Base-by-base conservation (phyloP, 768 basidiomycete species). In the Xanthoconium purpureum region DNA sequence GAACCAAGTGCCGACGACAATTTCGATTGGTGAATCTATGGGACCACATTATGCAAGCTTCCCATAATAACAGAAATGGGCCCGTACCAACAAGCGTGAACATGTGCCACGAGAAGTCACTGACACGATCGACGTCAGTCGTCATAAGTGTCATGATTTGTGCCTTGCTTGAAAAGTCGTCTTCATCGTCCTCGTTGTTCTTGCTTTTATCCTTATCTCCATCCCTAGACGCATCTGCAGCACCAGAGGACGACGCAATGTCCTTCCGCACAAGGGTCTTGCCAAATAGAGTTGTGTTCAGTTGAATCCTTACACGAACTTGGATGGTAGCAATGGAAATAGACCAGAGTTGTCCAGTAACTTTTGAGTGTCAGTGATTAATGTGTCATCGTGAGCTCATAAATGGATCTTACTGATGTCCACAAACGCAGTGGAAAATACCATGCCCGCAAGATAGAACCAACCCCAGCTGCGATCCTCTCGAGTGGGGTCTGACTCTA, bases 91-190 rank as follows among this genome's bases (percentile, higher is more conserved):
- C 77, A 38, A 92, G 79, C 1, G 87, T 76, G 66, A 89, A 91
- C 50, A 88, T 61, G 67, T 92, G 88, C 84, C 84, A 89, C 2
- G 84, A 74, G 65, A 95, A 91, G 49, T 95, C 91, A 69, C 87
- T 84, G 58, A 95, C 87, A 52, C 94, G 81, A 69, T 95, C 92
- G 30, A 94, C 91, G 62, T 97, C 94, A 6, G 92, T 94, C 7
- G 94, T 95, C 90, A 96, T 94, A 30, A 96, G 80, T 3, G 91
- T 95, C 93, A 96, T 94, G 63, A 97, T 85, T 73, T 96, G 83
- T 7, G 83, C 82, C 66, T 86, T 85, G 66, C 80, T 84, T 10
- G 83, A 83, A 60, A 85, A 84, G 47, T 84, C 82, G 24, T 81
- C 79, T 54, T 84, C 83, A 37, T 73, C 59, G 4, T 54, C 66